Evolutionary conservation across 2,329 filamentous ascomycete genomes (phyloP).

Genomic region (Hypoxylon sp.): DNA sequence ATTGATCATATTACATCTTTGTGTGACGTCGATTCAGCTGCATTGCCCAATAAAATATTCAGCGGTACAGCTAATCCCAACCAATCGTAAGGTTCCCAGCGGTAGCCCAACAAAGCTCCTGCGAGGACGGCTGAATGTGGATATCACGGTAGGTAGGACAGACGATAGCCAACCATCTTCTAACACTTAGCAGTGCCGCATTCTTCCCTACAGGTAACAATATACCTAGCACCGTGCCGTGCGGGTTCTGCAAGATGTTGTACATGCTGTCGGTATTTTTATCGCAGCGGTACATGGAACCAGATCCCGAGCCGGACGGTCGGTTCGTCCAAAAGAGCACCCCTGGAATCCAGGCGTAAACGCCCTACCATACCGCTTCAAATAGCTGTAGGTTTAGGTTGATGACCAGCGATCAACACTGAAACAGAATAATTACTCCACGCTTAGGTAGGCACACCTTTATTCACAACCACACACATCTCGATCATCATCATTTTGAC

Average conservation of each 20-base stretch:
- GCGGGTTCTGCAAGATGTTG: slow-evolving; percentile 1
- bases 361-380: neutral
- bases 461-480: neutral
- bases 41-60: neutral
- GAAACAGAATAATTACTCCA: neutral
- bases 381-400: neutral
- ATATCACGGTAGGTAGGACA: neutral
- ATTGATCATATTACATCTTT: neutral
- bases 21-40: neutral
- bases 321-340: neutral
- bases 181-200: neutral
- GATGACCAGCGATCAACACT: neutral
- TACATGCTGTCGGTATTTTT: neutral
- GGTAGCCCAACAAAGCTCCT: no score
- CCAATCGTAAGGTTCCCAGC: neutral
- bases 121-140: slow-evolving; percentile 4
- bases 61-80: neutral
- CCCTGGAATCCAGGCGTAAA: neutral
- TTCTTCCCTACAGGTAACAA: neutral
- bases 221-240: neutral
- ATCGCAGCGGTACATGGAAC: neutral
- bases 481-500: neutral
- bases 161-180: neutral
- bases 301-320: slow-evolving; percentile 4
- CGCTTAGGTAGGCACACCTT: neutral